Evolutionary conservation across 768 basidiomycete species (phyloP).

Genomic region (Suillus cothurnatus): DNA sequence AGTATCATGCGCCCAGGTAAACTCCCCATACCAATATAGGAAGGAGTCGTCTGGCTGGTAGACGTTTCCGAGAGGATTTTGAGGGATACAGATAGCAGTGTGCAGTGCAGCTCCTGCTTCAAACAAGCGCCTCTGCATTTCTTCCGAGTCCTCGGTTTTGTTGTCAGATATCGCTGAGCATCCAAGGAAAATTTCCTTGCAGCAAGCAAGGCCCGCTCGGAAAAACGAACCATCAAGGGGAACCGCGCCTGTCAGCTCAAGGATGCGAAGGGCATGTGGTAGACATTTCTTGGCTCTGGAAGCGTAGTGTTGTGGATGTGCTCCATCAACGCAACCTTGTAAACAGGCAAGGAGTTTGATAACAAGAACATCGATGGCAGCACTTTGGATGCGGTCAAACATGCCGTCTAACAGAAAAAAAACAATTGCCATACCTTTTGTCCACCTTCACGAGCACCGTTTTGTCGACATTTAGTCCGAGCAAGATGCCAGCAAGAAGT

Average conservation of each 20-base stretch:
- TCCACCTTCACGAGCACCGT: conserved; percentile 13
- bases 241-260: conserved; percentile 2
- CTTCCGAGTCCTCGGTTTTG: not conserved
- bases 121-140: not conserved
- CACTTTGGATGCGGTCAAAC: not conserved
- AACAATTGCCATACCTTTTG: conserved; percentile 9
- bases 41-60: conserved; percentile 4
- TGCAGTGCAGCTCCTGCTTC: conserved; percentile 7
- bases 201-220: conserved; percentile 6
- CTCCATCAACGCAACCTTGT: conserved; percentile 2
- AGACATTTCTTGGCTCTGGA: conserved; percentile 7
- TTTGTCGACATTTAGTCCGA: conserved; percentile 11
- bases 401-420: not conserved
- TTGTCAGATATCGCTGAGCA: not conserved
- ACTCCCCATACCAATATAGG: conserved; percentile 8
- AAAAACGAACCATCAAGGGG: conserved; percentile 6
- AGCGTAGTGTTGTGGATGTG: conserved; percentile 6
- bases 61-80: not conserved
- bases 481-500: conserved; percentile 11
- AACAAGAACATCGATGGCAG: conserved; percentile 3
- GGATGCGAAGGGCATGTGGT: conserved; percentile 3
- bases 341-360: not conserved
- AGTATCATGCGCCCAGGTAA: not conserved
- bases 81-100: conserved; percentile 1
- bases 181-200: conserved; percentile 4